These are phyloP conservation scores for Candida glucosophila DNA, from an alignment of 1,139 yeast species.

Conservation along the genomic window DNA sequence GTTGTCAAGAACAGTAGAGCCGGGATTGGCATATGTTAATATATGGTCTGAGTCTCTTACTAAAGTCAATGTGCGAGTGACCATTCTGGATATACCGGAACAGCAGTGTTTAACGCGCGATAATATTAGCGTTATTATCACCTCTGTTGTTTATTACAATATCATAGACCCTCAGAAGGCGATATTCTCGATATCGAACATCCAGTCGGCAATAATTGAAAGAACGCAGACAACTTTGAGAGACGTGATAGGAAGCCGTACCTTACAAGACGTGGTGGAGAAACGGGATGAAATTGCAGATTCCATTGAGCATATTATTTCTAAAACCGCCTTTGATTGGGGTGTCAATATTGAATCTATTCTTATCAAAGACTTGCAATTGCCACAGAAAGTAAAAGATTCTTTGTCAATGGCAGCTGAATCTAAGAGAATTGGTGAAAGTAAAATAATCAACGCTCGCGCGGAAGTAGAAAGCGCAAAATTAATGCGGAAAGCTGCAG, in stretches of 20 bases:
- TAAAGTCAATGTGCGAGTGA: constrained; percentile 48
- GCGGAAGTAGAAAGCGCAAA: constrained; percentile 75
- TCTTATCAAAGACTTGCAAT: constrained; percentile 57
- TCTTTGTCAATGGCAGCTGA: constrained; percentile 71
- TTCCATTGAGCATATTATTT: constrained; percentile 52
- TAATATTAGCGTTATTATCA: constrained; percentile 53
- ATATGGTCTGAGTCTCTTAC: constrained; percentile 54
- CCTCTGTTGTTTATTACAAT: constrained; percentile 63
- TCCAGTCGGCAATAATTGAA: constrained; percentile 54
- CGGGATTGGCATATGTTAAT: constrained; percentile 60
- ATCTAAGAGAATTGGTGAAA: constrained; percentile 70
- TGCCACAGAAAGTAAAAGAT: constrained; percentile 50
- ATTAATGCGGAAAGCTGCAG: constrained; percentile 74
- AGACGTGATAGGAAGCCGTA: constrained; percentile 63
- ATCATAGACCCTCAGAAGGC: constrained; percentile 67
- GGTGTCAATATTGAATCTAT: constrained; percentile 66
- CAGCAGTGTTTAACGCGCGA: constrained; percentile 66
- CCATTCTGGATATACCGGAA: constrained; percentile 58
- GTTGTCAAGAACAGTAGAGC: constrained; percentile 57
- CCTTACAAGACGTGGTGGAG: constrained; percentile 66
- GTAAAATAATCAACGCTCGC: constrained; percentile 66
- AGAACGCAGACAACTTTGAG: constrained; percentile 70
- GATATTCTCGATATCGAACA: constrained; percentile 47
- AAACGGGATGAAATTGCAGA: constrained; percentile 68
- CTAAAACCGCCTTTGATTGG: constrained; percentile 62